Evolutionary conservation across 139 green algal genomes (phyloP).

Genomic region (Pseudopediastrum boryanum): DNA sequence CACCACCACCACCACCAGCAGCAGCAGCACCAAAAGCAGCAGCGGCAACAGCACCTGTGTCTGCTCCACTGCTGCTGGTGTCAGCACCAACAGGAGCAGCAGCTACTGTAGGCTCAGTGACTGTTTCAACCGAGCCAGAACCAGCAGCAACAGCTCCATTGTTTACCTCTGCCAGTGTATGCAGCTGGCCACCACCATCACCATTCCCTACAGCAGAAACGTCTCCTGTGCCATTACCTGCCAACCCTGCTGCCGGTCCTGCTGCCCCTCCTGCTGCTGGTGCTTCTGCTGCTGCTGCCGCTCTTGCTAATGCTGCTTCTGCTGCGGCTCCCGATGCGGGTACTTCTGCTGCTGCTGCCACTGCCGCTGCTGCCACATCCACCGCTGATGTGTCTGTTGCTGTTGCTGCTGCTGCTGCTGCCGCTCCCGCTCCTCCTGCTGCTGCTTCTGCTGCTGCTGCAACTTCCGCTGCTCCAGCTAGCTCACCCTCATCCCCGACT

Average conservation of each 20-base stretch:
- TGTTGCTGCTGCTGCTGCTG: slow-evolving; percentile 1
- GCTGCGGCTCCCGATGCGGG: not conserved
- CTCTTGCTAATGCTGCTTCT: not conserved
- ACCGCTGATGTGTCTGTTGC: not conserved
- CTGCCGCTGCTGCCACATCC: not conserved
- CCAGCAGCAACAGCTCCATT: not conserved
- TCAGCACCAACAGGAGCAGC: not conserved
- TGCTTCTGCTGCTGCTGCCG: slow-evolving; percentile 4
- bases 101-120: slow-evolving; percentile 2
- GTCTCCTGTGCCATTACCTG: not conserved
- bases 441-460: slow-evolving; percentile 5
- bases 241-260: slow-evolving; percentile 1
- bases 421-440: not conserved
- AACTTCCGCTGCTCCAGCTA: not conserved
- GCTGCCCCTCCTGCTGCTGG: slow-evolving; percentile 6
- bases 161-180: not conserved
- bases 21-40: slow-evolving; percentile 7
- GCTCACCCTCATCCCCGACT: no score
- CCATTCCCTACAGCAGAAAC: not conserved
- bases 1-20: no score
- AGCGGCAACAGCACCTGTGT: not conserved
- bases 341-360: not conserved
- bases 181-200: not conserved
- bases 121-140: not conserved
- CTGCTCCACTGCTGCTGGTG: not conserved